phyloP scores from a whole-genome alignment of 2,329 filamentous ascomycete genomes.

The Colletotrichum tropicale region DNA sequence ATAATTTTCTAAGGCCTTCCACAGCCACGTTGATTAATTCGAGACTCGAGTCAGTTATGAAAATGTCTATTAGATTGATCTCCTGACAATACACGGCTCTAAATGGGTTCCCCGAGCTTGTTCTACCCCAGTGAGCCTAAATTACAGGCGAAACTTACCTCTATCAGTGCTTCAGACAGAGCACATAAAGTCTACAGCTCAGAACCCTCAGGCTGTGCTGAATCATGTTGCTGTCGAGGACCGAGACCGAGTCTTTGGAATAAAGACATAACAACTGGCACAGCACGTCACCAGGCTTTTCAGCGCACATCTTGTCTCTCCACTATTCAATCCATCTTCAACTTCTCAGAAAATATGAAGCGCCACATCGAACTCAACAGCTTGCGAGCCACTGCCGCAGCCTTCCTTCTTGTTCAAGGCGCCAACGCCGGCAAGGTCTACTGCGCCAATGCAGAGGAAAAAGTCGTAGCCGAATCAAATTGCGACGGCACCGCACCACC shows the following conservation, averaged over 20 bases:
- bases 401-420: background rate
- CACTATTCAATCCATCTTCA: background rate
- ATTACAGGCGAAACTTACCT: background rate
- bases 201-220: background rate
- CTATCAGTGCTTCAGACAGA: background rate
- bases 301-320: background rate
- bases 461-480: background rate
- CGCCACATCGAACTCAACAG: background rate
- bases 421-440: background rate
- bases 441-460: background rate
- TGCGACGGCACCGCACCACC: background rate
- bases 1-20: background rate
- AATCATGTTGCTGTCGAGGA: background rate
- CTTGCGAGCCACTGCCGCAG: background rate
- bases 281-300: background rate
- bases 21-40: background rate
- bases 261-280: background rate
- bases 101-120: background rate
- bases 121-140: background rate
- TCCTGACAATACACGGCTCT: background rate
- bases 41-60: background rate
- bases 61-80: background rate
- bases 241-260: background rate
- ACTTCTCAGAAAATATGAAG: background rate
- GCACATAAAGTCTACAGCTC: background rate